Evolutionary conservation across 78 protist species (phyloP).

Genomic region (Acrasis kona): DNA sequence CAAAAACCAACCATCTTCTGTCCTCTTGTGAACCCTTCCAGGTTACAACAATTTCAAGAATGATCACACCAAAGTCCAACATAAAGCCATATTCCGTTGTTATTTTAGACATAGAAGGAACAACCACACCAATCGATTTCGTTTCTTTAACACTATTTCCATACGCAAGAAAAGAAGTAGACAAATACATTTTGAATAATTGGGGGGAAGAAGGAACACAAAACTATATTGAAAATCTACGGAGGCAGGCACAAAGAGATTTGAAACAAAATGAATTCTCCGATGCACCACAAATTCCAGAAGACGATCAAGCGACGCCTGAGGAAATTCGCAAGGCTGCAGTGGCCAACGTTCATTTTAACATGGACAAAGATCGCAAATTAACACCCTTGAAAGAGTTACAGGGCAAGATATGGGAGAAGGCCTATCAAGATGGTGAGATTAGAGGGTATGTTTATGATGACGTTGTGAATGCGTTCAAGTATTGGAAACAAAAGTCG

Average conservation of each 20-base stretch:
- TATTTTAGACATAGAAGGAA: conserved; percentile 51
- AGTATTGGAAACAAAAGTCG: conserved; percentile 5
- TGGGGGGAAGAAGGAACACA: not conserved
- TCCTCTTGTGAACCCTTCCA: too few species aligned
- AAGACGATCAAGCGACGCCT: not conserved
- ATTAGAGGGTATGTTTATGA: conserved; percentile 38
- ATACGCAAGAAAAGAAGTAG: conserved; percentile 26
- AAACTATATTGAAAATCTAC: conserved; percentile 18
- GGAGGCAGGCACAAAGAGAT: not conserved
- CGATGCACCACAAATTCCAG: conserved; percentile 16
- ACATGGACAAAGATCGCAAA: conserved; percentile 57
- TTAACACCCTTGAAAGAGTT: conserved; percentile 57
- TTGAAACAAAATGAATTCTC: conserved; percentile 11
- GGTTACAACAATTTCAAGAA: too few species aligned
- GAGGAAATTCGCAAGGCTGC: conserved; percentile 10
- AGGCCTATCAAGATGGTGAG: conserved; percentile 44
- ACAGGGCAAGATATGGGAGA: conserved; percentile 73
- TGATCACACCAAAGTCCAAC: too few species aligned
- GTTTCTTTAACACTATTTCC: conserved; percentile 70
- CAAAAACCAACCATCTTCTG: too few species aligned
- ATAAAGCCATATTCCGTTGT: too few species aligned
- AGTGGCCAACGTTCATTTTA: conserved; percentile 9
- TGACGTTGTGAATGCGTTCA: conserved; percentile 46
- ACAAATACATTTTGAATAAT: not conserved
- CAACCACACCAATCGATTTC: conserved; percentile 77